Evolutionary conservation across 768 basidiomycete species (phyloP).

Genomic region (Macrolepiota albuminosa): DNA sequence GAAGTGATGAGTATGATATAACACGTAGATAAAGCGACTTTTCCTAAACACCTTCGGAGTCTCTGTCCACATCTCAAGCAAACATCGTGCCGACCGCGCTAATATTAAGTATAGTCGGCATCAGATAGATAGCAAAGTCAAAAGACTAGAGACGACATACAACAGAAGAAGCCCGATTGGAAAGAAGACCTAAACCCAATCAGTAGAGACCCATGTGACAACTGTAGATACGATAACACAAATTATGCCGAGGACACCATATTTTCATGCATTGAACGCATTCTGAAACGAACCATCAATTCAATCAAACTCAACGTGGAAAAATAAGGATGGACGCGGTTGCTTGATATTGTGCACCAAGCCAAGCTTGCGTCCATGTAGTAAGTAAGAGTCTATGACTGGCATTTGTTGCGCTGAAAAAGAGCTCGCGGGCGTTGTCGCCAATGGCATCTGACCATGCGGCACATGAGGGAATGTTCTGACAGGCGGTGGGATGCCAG

Average conservation of each 20-base stretch:
- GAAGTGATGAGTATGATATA: not conserved
- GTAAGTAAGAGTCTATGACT: not conserved
- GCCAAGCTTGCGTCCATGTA: slow-evolving; percentile 3
- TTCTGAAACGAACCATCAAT: slow-evolving; percentile 9
- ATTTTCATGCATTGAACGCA: slow-evolving; percentile 18
- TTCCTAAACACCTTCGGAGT: not conserved
- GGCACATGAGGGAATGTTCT: not conserved
- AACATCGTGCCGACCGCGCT: slow-evolving; percentile 7
- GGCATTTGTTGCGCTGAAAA: not conserved
- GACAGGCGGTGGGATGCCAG: not conserved
- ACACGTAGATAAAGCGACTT: not conserved
- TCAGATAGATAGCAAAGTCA: not conserved
- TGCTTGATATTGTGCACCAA: slow-evolving; percentile 12
- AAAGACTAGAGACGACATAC: slow-evolving; percentile 5
- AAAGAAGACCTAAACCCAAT: slow-evolving; percentile 16
- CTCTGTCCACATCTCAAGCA: slow-evolving; percentile 11
- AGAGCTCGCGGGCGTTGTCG: not conserved
- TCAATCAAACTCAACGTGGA: not conserved
- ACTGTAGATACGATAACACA: slow-evolving; percentile 16
- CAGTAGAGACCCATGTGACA: not conserved
- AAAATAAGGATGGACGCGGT: slow-evolving; percentile 8
- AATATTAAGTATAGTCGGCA: not conserved
- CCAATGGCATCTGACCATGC: not conserved
- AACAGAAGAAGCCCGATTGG: slow-evolving; percentile 21
- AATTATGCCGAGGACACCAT: slow-evolving; percentile 22